phyloP scores from a whole-genome alignment of 164 flowering plant species.

The Berberis thunbergii region DNA sequence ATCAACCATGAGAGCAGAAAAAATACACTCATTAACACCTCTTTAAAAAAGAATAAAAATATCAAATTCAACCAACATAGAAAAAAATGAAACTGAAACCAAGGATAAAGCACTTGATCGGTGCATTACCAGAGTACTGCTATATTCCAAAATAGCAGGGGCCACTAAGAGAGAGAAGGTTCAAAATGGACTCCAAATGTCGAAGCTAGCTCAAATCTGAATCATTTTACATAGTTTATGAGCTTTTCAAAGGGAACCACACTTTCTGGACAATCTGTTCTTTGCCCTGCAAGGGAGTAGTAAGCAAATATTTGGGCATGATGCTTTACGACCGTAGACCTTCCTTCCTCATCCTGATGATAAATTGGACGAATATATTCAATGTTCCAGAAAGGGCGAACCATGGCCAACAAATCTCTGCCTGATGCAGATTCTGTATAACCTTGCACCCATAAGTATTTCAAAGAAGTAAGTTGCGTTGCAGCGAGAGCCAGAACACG shows the following conservation, averaged over 20 bases:
- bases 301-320: constrained; percentile 90
- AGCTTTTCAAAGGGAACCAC: constrained; percentile 20
- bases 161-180: too few species aligned
- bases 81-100: too few species aligned
- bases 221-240: too few species aligned
- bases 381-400: constrained; percentile 79
- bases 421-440: constrained; percentile 45
- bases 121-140: too few species aligned
- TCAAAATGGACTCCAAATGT: too few species aligned
- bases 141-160: too few species aligned
- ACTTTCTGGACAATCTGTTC: constrained; percentile 63
- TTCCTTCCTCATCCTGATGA: constrained; percentile 19
- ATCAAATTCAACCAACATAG: too few species aligned
- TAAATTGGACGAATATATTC: constrained; percentile 54
- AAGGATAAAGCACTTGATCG: too few species aligned
- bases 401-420: constrained; percentile 59
- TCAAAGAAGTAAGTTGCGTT: constrained; percentile 42
- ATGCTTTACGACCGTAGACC: constrained; percentile 24
- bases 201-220: too few species aligned
- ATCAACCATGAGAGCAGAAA: too few species aligned
- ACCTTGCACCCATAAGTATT: constrained; percentile 95
- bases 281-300: constrained; percentile 81
- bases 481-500: constrained; percentile 59
- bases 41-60: too few species aligned
- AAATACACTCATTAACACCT: too few species aligned